Conservation (phyloP, 2,329 filamentous ascomycete species). For the Aureobasidium melanogenum region DNA sequence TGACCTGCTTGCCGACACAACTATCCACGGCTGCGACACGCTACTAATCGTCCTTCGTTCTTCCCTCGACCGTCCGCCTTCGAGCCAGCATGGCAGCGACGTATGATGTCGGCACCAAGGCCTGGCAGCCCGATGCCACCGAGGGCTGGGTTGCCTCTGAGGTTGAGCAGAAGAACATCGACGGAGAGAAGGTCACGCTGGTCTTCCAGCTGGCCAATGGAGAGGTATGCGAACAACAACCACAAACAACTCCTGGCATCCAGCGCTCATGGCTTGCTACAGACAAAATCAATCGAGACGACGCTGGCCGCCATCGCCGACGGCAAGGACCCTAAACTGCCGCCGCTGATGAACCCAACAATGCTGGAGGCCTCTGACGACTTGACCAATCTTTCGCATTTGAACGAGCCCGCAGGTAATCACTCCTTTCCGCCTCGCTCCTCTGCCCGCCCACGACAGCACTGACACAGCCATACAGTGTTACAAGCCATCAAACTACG, state of each 20-base stretch:
- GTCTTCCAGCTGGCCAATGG: constrained; percentile 87
- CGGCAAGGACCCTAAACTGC: constrained; percentile 67
- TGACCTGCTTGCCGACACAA: constrained; percentile 11
- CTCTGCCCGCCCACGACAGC: constrained; percentile 16
- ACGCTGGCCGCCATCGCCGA: constrained; percentile 67
- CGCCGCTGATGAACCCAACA: constrained; percentile 93
- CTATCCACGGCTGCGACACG: not conserved
- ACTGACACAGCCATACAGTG: constrained; percentile 47
- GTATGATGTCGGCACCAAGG: constrained; percentile 93
- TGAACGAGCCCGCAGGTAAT: constrained; percentile 96
- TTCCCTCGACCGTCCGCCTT: not conserved
- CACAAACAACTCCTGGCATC: not conserved
- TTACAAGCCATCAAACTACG: constrained; percentile 94
- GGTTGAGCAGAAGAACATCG: constrained; percentile 72
- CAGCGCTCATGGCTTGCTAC: constrained; percentile 7
- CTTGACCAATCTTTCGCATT: constrained; percentile 89
- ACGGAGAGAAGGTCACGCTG: constrained; percentile 80
- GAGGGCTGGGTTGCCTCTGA: constrained; percentile 98
- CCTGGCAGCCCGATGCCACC: constrained; percentile 92
- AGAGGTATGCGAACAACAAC: constrained; percentile 52
- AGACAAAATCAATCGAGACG: constrained; percentile 75
- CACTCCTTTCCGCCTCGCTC: not conserved
- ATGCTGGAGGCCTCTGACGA: constrained; percentile 99
- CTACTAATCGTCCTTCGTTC: not conserved
- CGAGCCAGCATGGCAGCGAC: constrained; percentile 66